Conservation (phyloP, 2,329 filamentous ascomycete species). For the Penicillium sp. region DNA sequence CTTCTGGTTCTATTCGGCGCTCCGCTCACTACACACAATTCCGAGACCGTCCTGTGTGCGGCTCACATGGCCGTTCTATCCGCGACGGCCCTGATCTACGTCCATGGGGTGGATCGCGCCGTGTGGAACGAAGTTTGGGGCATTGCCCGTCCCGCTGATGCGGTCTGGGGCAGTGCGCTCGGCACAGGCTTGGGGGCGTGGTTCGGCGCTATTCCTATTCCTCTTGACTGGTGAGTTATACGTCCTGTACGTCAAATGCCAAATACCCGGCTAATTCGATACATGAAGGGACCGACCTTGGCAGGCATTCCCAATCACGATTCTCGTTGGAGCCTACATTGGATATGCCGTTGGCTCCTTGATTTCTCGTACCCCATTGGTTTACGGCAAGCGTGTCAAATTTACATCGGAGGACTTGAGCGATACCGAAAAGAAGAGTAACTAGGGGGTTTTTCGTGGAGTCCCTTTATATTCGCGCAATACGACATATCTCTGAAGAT, state of each 20-base stretch:
- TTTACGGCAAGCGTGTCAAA: slow-evolving; percentile 37
- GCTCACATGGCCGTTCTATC: slow-evolving; percentile 77
- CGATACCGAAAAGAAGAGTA: slow-evolving; percentile 20
- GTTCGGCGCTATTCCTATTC: slow-evolving; percentile 92
- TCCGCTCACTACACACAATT: slow-evolving; percentile 75
- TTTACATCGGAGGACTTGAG: slow-evolving; percentile 26
- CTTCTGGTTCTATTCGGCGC: slow-evolving; percentile 85
- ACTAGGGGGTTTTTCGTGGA: slow-evolving; percentile 2
- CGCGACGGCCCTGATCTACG: slow-evolving; percentile 78
- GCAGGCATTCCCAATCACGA: slow-evolving; percentile 96
- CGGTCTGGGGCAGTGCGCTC: slow-evolving; percentile 76
- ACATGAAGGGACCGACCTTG: slow-evolving; percentile 78
- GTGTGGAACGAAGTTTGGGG: slow-evolving; percentile 70
- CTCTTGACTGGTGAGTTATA: slow-evolving; percentile 74
- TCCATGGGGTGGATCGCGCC: slow-evolving; percentile 70
- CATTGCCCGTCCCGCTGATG: slow-evolving; percentile 71
- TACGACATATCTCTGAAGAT: background rate
- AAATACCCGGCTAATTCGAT: slow-evolving; percentile 2
- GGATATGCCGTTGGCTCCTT: slow-evolving; percentile 66
- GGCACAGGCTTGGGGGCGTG: slow-evolving; percentile 80
- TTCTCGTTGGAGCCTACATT: slow-evolving; percentile 75
- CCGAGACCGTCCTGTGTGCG: slow-evolving; percentile 75
- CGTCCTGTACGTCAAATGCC: background rate
- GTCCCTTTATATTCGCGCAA: background rate
- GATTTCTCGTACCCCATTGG: slow-evolving; percentile 27